Base-by-base conservation (phyloP, 768 basidiomycete genomes). In the Tylopilus vinaceipallidus region DNA sequence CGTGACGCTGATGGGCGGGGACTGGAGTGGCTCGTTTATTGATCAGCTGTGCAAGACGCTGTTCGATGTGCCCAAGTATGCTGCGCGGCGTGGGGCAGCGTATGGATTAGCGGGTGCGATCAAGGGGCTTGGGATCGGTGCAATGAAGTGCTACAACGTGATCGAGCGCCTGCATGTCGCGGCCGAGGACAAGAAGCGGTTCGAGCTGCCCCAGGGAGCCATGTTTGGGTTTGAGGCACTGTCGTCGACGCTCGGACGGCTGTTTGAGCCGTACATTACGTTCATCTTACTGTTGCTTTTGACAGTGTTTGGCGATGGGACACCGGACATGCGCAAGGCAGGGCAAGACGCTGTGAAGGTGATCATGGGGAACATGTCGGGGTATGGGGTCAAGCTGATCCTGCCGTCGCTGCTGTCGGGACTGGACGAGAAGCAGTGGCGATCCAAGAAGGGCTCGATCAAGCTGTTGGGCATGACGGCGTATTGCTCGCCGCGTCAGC, bases 401-500 rank as follows among this genome's bases (percentile, higher is more conserved):
- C 71, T 98, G 14, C 95, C 97, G 0, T 86, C 88, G 2, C 68
- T 99, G 19, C 76, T 99, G 10, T 85, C 85, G 33, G 95, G 94
- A 20, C 72, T 98, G 44, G 95, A 98, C 57, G 97, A 98, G 67
- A 98, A 95, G 64, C 95, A 98, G 62, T 98, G 97, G 97, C 79
- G 97, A 13, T 91, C 93, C 1, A 98, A 98, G 74, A 91, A 91
- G 67, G 97, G 95, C 2, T 95, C 95, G 7, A 98, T 98, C 53
- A 97, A 99, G 65, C 72, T 98, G 6, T 73, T 99, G 51, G 97
- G 97, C 20, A 90, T 94, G 79, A 98, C 98, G 95, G 97, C 97
- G 1, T 98, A 95, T 69, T 95, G 95, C 65, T 93, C 97, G 9
- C 97, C 95, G 2, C 82, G 84, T 33, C 97, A 99, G 68, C 80